Conservation (phyloP, 495 filamentous ascomycete species). For the Penicillium atrosanguineum region DNA sequence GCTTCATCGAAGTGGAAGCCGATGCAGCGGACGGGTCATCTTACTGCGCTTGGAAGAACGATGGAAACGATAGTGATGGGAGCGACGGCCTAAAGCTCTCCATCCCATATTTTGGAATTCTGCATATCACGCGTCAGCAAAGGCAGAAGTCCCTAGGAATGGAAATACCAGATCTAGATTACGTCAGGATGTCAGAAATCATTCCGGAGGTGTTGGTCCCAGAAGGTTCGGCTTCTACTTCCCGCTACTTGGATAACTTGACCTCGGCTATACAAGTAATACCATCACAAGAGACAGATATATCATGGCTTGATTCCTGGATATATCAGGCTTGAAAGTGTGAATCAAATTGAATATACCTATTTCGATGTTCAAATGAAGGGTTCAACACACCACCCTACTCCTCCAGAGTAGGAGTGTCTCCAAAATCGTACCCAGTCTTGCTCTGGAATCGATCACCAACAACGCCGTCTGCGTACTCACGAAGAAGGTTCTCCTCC, state of each 20-base stretch:
- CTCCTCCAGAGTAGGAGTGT: slow-evolving; percentile 21
- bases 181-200: background rate
- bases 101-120: slow-evolving; percentile 38
- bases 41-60: background rate
- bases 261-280: too few species aligned
- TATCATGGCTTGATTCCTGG: too few species aligned
- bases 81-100: slow-evolving; percentile 13
- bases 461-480: slow-evolving; percentile 7
- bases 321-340: too few species aligned
- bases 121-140: slow-evolving; percentile 31
- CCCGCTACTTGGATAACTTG: too few species aligned
- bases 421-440: slow-evolving; percentile 22
- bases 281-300: too few species aligned
- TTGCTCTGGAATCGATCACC: slow-evolving; percentile 20
- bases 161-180: background rate
- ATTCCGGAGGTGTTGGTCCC: background rate
- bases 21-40: slow-evolving; percentile 12
- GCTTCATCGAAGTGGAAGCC: slow-evolving; percentile 9
- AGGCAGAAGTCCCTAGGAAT: background rate
- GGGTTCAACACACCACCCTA: background rate
- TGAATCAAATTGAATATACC: too few species aligned
- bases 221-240: too few species aligned
- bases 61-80: slow-evolving; percentile 5
- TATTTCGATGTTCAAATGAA: too few species aligned
- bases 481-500: slow-evolving; percentile 15